Evolutionary conservation across 2,329 filamentous ascomycete genomes (phyloP), one percentile per base, ranked within the genome.

Genomic region (Colletotrichum melonis): DNA sequence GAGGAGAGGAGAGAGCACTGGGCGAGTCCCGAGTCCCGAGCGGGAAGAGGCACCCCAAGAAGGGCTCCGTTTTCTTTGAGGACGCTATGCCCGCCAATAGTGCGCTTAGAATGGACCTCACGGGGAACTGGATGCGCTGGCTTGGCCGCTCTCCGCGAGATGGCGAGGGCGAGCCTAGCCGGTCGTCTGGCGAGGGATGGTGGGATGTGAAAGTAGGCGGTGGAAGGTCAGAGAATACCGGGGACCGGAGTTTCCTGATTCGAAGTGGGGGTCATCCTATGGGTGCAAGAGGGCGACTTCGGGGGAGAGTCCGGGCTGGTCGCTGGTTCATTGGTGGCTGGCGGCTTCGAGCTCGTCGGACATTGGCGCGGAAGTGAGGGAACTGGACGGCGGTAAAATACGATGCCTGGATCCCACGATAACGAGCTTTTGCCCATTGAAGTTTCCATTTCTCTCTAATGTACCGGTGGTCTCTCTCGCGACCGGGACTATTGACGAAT

Each of bases 171-270:
- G 30, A 32, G 30, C 30, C 30, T 32, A 11, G 30, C 30, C 8
- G 30, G 30, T 32, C 30, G 30, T 32, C 30, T 16, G 28, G 52
- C 16, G 26, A 35, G 32, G 32, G 32, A 35, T 12, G 32, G 32
- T 35, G 32, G 32, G 32, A 35, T 35, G 56, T 57, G 46, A 63
- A 35, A 57, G 42, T 49, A 49, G 22, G 24, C 35, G 52, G 62
- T 72, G 65, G 69, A 72, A 72, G 62, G 65, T 62, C 55, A 70
- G 55, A 70, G 70, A 69, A 73, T 14, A 60, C 46, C 42, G 30
- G 38, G 46, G 35, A 52, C 55, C 70, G 70, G 70, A 73, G 70
- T 70, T 73, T 73, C 70, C 70, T 73, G 42, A 65, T 70, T 60
- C 46, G 55, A 70, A 2, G 70, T 55, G 42, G 68, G 56, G 55